Evolutionary conservation across 2,329 filamentous ascomycete genomes (phyloP), one percentile per base, ranked within the genome.

Genomic region (Ophiocordyceps sinensis): DNA sequence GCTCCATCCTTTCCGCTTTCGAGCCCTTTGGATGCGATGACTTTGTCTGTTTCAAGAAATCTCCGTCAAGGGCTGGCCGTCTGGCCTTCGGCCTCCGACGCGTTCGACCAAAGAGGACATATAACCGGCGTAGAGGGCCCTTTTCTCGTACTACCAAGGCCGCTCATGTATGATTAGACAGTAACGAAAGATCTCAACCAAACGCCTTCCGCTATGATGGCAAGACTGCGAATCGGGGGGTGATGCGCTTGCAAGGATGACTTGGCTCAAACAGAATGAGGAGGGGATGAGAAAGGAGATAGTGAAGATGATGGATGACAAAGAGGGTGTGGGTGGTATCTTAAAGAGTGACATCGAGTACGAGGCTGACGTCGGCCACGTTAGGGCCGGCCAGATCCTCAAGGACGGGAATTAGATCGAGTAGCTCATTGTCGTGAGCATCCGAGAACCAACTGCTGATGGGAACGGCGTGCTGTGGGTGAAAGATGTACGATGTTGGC

Each of bases 381-480:
- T 89, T 84, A 45, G 79, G 64, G 51, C 84, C 82, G 47, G 91
- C 89, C 57, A 98, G 73, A 64, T 98, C 91, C 71, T 98, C 91
- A 50, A 98, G 85, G 53, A 98, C 91, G 41, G 91, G 91, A 61
- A 98, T 96, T 53, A 98, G 71, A 61, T 98, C 91, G 55, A 98
- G 73, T 47, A 98, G 74, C 71, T 98, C 91, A 65, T 98, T 98
- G 68, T 98, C 91, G 64, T 98, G 91, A 46, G 91, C 91, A 65
- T 98, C 91, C 50, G 88, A 95, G 68, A 98, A 98, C 91, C 91
- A 98, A 71, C 89, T 96, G 75, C 88, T 95, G 67, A 98, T 98
- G 23, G 91, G 91, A 39, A 98, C 89, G 45, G 91, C 91, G 61
- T 98, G 91, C 67, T 98, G 89, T 21, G 91, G 91, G 60, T 98